A percentile compares a stretch with the other conserved stretches of the same genome.
phyloP scores from a whole-genome alignment of 306 rosid species.

The Cyclanthera cordifolia region DNA sequence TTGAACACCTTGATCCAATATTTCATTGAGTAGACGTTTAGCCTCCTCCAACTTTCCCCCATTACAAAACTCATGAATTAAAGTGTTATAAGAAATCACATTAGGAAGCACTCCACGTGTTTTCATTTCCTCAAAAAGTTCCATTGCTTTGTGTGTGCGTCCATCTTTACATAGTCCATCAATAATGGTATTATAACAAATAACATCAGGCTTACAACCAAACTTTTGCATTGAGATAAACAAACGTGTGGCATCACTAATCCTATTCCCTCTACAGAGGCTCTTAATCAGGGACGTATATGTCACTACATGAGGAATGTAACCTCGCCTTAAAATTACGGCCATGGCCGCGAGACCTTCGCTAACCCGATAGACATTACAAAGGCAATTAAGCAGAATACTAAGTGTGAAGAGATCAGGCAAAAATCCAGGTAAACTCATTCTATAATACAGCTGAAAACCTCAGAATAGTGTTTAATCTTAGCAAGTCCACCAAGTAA shows the following conservation, averaged over 20 bases:
- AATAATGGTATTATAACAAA: conserved; percentile 24
- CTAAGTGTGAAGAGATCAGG: too few species aligned
- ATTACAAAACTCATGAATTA: conserved; percentile 32
- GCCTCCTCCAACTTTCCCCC: conserved; percentile 31
- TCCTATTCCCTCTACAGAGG: conserved; percentile 25
- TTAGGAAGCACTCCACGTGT: conserved; percentile 19
- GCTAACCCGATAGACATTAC: too few species aligned
- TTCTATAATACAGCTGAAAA: too few species aligned
- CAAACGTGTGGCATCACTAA: conserved; percentile 20
- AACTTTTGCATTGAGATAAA: conserved; percentile 23
- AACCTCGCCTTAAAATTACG: not conserved
- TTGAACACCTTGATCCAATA: conserved; percentile 36
- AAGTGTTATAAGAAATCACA: conserved; percentile 25
- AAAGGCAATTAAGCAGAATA: too few species aligned
- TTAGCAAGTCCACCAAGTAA: too few species aligned
- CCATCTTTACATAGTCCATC: conserved; percentile 40
- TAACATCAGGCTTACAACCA: conserved; percentile 23
- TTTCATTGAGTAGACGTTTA: conserved; percentile 26
- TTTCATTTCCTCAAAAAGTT: conserved; percentile 37
- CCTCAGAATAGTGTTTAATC: too few species aligned
- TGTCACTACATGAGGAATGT: conserved; percentile 18
- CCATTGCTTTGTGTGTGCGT: conserved; percentile 24
- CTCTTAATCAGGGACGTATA: conserved; percentile 31
- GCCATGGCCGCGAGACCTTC: too few species aligned
- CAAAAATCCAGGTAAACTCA: too few species aligned